Evolutionary conservation across 768 basidiomycete species (phyloP).

Genomic region (Russula earlei): DNA sequence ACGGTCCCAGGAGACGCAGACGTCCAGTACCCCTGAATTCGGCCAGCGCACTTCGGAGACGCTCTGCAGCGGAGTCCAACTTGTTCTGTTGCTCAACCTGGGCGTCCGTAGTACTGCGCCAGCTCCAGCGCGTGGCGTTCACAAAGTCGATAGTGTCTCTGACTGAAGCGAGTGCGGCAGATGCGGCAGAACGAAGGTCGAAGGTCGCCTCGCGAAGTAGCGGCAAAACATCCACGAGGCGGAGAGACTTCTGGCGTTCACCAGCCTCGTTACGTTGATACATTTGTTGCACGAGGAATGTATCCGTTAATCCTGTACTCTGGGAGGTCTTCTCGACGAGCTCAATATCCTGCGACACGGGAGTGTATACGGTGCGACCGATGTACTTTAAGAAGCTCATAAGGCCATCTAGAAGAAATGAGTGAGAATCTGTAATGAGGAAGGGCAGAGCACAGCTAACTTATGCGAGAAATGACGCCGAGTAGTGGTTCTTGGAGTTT

Average conservation of each 20-base stretch:
- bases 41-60: slow-evolving; percentile 23
- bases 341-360: slow-evolving; percentile 3
- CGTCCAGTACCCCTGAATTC: slow-evolving; percentile 30
- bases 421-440: neutral
- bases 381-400: slow-evolving; percentile 28
- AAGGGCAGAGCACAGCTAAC: slow-evolving; percentile 21
- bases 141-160: slow-evolving; percentile 24
- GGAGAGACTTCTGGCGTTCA: slow-evolving; percentile 26
- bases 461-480: slow-evolving; percentile 29
- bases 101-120: slow-evolving; percentile 17
- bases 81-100: slow-evolving; percentile 16
- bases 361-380: slow-evolving; percentile 12
- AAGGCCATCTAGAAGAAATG: slow-evolving; percentile 26
- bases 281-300: slow-evolving; percentile 30
- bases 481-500: slow-evolving; percentile 30
- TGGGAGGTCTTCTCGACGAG: slow-evolving; percentile 9
- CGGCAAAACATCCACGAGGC: slow-evolving; percentile 30
- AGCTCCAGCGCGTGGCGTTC: slow-evolving; percentile 30
- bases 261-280: slow-evolving; percentile 21
- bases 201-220: slow-evolving; percentile 28
- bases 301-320: slow-evolving; percentile 25
- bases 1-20: slow-evolving; percentile 35
- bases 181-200: slow-evolving; percentile 28
- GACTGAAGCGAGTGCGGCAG: slow-evolving; percentile 24
- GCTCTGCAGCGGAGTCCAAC: slow-evolving; percentile 25